Evolutionary conservation across 73 alveolate species (phyloP).

Genomic region (Paramecium sonneborni): DNA sequence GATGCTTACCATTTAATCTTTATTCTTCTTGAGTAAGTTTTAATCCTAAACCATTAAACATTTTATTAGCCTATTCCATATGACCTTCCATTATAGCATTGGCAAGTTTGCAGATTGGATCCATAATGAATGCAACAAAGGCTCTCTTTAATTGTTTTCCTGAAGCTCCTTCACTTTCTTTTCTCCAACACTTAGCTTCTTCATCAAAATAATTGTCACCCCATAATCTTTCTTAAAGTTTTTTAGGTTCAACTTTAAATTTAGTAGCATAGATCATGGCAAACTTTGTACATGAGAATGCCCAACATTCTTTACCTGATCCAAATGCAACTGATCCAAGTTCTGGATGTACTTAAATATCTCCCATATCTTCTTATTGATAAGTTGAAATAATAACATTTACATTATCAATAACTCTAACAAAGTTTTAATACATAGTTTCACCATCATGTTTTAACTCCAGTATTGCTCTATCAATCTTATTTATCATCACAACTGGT

Average conservation of each 20-base stretch:
- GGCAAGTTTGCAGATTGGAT: constrained; percentile 78
- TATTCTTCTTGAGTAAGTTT: constrained; percentile 89
- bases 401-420: constrained; percentile 78
- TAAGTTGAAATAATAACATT: constrained; percentile 81
- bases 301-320: constrained; percentile 95
- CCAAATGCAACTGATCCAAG: constrained; percentile 94
- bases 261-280: constrained; percentile 83
- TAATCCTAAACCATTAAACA: constrained; percentile 75
- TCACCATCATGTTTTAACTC: constrained; percentile 87
- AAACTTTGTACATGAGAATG: constrained; percentile 86
- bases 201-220: constrained; percentile 88
- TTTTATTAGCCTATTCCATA: constrained; percentile 70
- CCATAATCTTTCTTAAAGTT: constrained; percentile 82
- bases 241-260: constrained; percentile 72
- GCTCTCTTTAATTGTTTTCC: constrained; percentile 81
- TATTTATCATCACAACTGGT: constrained; percentile 94
- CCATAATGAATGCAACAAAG: constrained; percentile 87
- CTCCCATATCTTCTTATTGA: constrained; percentile 63
- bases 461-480: constrained; percentile 88
- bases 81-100: constrained; percentile 75
- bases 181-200: constrained; percentile 67
- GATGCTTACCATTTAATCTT: constrained; percentile 71
- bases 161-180: constrained; percentile 49
- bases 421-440: constrained; percentile 81
- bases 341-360: constrained; percentile 74